A percentile compares a stretch with the other conserved stretches of the same genome.
Conservation (phyloP, 2,329 filamentous ascomycete genomes). For the Alternaria gaisen region DNA sequence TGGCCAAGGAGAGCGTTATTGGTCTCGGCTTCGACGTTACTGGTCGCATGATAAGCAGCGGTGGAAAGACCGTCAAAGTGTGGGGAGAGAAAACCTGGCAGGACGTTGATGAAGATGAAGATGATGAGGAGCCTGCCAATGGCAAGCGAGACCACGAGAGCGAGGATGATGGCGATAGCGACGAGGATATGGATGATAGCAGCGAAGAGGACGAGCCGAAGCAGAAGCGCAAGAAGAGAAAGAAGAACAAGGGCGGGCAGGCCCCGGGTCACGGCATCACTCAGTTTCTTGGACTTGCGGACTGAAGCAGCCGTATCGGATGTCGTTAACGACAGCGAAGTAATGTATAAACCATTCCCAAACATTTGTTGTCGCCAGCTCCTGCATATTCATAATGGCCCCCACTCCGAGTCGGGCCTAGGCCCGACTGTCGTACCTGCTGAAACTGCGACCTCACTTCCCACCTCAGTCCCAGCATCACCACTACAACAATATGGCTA, state of each 20-base stretch:
- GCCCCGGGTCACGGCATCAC: conserved; percentile 46
- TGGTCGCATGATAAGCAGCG: conserved; percentile 87
- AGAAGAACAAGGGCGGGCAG: conserved; percentile 49
- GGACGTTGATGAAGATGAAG: conserved; percentile 54
- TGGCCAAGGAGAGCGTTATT: conserved; percentile 76
- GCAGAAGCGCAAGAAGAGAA: conserved; percentile 56
- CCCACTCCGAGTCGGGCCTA: conserved; percentile 13
- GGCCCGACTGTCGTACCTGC: conserved; percentile 1
- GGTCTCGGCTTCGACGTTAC: conserved; percentile 84
- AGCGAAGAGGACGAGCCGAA: conserved; percentile 57
- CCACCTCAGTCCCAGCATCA: neutral
- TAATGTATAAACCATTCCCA: neutral
- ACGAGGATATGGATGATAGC: conserved; percentile 48
- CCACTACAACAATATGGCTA: conserved; percentile 8
- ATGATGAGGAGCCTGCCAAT: conserved; percentile 55
- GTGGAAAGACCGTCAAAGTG: conserved; percentile 85
- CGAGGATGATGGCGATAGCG: conserved; percentile 50
- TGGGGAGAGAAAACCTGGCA: conserved; percentile 78
- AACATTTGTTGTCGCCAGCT: neutral
- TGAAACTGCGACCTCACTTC: conserved; percentile 6
- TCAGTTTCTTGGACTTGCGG: conserved; percentile 46
- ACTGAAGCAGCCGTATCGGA: conserved; percentile 20
- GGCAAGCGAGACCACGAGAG: conserved; percentile 52
- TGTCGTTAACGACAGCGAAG: neutral
- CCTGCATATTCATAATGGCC: neutral